Conservation (phyloP, 768 basidiomycete genomes). For the Fomitopsis serialis region DNA sequence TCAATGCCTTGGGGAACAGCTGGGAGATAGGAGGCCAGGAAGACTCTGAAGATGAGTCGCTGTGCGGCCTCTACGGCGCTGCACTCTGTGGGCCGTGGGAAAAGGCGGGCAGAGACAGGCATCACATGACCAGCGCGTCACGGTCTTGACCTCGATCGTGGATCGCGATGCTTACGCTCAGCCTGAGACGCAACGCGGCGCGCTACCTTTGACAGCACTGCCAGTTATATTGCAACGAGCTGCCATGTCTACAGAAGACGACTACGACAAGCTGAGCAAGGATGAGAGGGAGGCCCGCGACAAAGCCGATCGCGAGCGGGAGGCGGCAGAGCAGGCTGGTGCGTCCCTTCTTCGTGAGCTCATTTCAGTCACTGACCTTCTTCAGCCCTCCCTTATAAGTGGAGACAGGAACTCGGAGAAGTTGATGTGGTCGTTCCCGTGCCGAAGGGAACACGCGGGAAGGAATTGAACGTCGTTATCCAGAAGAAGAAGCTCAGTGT, state of each 20-base stretch:
- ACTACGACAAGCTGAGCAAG: slow-evolving; percentile 71
- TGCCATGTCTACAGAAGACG: slow-evolving; percentile 35
- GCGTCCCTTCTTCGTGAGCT: slow-evolving; percentile 13
- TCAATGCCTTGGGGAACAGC: neutral
- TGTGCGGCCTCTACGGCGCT: neutral
- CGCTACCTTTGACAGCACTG: too few relatives aligned
- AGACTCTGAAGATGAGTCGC: neutral
- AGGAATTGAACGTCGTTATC: slow-evolving; percentile 67
- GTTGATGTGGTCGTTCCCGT: slow-evolving; percentile 81
- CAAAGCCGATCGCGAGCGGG: slow-evolving; percentile 58
- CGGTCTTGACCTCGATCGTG: neutral
- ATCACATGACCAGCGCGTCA: neutral
- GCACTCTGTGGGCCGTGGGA: slow-evolving; percentile 4
- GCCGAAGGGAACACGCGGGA: slow-evolving; percentile 80
- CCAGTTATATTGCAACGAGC: too few relatives aligned
- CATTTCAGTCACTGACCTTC: slow-evolving; percentile 14
- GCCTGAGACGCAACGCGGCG: too few relatives aligned
- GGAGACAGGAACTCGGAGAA: slow-evolving; percentile 88
- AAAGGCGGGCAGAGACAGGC: neutral
- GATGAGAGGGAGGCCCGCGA: slow-evolving; percentile 76
- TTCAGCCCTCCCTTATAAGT: slow-evolving; percentile 82
- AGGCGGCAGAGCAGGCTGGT: slow-evolving; percentile 84
- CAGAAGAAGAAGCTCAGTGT: slow-evolving; percentile 81
- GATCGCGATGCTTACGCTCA: too few relatives aligned
- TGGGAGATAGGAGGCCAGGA: neutral